Percentiles rank a stretch among this genome's conserved stretches.
phyloP scores from a whole-genome alignment of 1,284 basidiomycete species.

The Apiotrichum mycotoxinovorans region DNA sequence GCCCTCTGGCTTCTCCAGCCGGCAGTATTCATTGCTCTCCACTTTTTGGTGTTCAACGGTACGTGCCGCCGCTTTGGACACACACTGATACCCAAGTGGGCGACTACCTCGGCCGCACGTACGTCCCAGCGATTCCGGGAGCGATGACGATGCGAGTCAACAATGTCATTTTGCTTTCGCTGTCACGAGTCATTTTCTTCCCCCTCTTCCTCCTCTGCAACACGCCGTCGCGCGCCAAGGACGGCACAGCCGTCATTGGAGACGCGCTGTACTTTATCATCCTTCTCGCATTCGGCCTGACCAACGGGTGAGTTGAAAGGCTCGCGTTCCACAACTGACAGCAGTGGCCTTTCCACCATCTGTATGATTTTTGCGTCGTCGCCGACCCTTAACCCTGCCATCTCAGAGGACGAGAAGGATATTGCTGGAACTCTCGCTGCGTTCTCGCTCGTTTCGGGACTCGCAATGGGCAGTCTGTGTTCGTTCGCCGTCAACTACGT shows the following conservation, averaged over 20 bases:
- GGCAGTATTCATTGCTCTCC: slow-evolving; percentile 47
- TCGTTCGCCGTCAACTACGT: slow-evolving; percentile 65
- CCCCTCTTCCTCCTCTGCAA: slow-evolving; percentile 83
- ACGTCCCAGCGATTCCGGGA: slow-evolving; percentile 64
- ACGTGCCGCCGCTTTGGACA: slow-evolving; percentile 47
- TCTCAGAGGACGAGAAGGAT: slow-evolving; percentile 65
- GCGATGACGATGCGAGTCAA: slow-evolving; percentile 10
- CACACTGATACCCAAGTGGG: slow-evolving; percentile 57
- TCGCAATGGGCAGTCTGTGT: slow-evolving; percentile 66
- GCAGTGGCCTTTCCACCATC: slow-evolving; percentile 39
- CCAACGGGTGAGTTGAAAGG: slow-evolving; percentile 62
- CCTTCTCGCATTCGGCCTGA: slow-evolving; percentile 66
- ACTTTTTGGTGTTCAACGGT: slow-evolving; percentile 52
- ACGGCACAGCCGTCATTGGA: slow-evolving; percentile 59
- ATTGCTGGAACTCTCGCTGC: slow-evolving; percentile 73
- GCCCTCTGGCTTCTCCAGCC: slow-evolving; percentile 39
- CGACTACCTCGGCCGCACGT: slow-evolving; percentile 71
- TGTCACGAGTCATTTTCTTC: slow-evolving; percentile 69
- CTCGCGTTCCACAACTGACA: slow-evolving; percentile 49
- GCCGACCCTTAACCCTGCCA: slow-evolving; percentile 42
- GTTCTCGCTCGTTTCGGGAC: slow-evolving; percentile 72
- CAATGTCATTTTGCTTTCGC: slow-evolving; percentile 53
- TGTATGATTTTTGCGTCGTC: slow-evolving; percentile 49
- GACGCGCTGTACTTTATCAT: slow-evolving; percentile 71
- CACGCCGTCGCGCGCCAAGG: slow-evolving; percentile 25